Percentiles rank a stretch among this genome's conserved stretches.
phyloP scores from a whole-genome alignment of 2,329 filamentous ascomycete species.

The Alternaria gaisen region DNA sequence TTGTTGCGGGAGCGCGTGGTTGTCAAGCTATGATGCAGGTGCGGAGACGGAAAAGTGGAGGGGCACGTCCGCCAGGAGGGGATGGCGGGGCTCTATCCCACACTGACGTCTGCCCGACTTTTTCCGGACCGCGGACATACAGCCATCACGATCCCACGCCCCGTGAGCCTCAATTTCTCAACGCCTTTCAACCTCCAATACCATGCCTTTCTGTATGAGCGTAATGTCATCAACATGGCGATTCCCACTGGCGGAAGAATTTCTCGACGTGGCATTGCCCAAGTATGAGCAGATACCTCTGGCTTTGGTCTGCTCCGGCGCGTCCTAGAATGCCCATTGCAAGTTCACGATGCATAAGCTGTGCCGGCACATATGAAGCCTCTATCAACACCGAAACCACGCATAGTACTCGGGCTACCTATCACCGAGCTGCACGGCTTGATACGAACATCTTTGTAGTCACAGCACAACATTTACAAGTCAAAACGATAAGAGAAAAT shows the following conservation, averaged over 20 bases:
- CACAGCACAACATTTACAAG: neutral
- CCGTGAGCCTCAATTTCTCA: neutral
- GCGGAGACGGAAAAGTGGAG: conserved; percentile 31
- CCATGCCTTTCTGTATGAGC: neutral
- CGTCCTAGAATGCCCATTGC: neutral
- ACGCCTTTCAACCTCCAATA: neutral
- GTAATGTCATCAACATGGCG: neutral
- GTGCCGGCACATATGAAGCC: neutral
- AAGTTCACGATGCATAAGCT: neutral
- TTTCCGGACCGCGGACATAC: conserved; percentile 41
- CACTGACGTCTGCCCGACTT: conserved; percentile 31
- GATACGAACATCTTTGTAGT: neutral
- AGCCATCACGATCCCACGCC: conserved; percentile 6
- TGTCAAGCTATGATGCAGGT: conserved; percentile 28
- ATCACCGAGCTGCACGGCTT: conserved; percentile 12
- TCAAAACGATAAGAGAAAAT: conserved; percentile 12
- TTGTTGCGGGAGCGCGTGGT: conserved; percentile 34
- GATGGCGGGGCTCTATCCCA: conserved; percentile 15
- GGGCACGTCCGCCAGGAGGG: conserved; percentile 25
- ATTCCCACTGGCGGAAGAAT: neutral
- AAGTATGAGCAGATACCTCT: neutral
- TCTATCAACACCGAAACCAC: neutral
- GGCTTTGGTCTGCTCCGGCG: neutral
- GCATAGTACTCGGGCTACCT: conserved; percentile 18
- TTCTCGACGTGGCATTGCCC: conserved; percentile 2